These are phyloP conservation scores for Arachis hypogaea DNA, from an alignment of 306 rosid genomes.

Conservation along the genomic window DNA sequence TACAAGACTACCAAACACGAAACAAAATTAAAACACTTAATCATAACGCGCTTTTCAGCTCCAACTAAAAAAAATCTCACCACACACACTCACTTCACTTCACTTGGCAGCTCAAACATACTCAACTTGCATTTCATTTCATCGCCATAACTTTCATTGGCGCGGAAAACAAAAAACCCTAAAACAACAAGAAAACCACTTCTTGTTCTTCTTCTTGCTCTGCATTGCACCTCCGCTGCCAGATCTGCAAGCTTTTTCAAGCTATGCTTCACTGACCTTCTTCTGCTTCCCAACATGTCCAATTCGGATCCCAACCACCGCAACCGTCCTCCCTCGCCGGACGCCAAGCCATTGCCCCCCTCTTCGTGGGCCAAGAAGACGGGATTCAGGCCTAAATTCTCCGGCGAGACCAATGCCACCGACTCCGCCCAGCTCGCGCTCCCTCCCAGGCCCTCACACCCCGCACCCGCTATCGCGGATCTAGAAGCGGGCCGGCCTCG, in stretches of 20 bases:
- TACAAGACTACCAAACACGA: too few relatives aligned
- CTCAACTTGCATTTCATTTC: neutral
- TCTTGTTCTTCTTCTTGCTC: slow-evolving; percentile 16
- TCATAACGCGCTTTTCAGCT: neutral
- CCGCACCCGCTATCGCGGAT: slow-evolving; percentile 47
- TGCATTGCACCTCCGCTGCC: slow-evolving; percentile 1
- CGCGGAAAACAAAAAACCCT: neutral
- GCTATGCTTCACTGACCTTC: slow-evolving; percentile 26
- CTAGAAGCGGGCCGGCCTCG: slow-evolving; percentile 67
- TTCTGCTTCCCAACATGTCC: slow-evolving; percentile 20
- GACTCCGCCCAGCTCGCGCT: slow-evolving; percentile 63
- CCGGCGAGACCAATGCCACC: slow-evolving; percentile 80
- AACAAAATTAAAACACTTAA: neutral
- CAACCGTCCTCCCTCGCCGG: slow-evolving; percentile 38
- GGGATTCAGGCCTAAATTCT: slow-evolving; percentile 87
- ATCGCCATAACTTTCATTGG: neutral
- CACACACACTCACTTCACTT: neutral
- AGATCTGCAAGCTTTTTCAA: slow-evolving; percentile 27
- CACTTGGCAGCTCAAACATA: too few relatives aligned
- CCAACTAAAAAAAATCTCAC: neutral
- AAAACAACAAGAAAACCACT: neutral
- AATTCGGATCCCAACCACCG: slow-evolving; percentile 32
- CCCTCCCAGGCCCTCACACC: slow-evolving; percentile 45
- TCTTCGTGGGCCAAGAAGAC: slow-evolving; percentile 96
- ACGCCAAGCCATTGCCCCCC: slow-evolving; percentile 66